phyloP scores from a whole-genome alignment of 2,329 filamentous ascomycete species.

The Penicillium brasilianum region DNA sequence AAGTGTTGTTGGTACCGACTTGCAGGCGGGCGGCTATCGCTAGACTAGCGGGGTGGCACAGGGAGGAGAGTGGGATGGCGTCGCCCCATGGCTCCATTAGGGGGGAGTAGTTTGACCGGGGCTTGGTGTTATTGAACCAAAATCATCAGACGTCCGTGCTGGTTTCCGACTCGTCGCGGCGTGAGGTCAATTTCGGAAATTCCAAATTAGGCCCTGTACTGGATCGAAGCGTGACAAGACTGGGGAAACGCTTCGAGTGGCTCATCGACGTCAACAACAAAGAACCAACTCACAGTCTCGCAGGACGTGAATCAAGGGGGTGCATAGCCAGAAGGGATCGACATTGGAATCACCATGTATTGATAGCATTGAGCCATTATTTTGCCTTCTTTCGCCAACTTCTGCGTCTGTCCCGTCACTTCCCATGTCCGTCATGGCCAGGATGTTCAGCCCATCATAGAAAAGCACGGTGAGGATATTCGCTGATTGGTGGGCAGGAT shows the following conservation, averaged over 20 bases:
- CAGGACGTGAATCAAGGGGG: background rate
- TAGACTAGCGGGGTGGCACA: constrained; percentile 16
- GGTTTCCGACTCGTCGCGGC: background rate
- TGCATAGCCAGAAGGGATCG: background rate
- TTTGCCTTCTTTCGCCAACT: background rate
- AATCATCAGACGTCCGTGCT: background rate
- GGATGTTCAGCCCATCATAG: constrained; percentile 3
- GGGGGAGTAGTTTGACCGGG: background rate
- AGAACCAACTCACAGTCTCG: background rate
- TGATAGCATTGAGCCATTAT: constrained; percentile 1
- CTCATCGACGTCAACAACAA: background rate
- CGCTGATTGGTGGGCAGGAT: constrained; percentile 9
- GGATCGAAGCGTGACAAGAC: background rate
- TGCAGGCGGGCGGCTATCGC: constrained; percentile 27
- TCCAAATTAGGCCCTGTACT: background rate
- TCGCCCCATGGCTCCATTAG: constrained; percentile 10
- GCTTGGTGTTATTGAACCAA: background rate
- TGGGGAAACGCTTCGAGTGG: background rate
- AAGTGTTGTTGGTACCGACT: constrained; percentile 8
- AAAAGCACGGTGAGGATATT: background rate
- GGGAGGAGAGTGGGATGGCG: constrained; percentile 11
- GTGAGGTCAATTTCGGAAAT: background rate
- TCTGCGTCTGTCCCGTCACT: background rate
- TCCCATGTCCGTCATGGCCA: background rate
- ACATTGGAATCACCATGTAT: constrained; percentile 2